phyloP scores from a whole-genome alignment of 768 basidiomycete species.

The Lentinus tigrinus region DNA sequence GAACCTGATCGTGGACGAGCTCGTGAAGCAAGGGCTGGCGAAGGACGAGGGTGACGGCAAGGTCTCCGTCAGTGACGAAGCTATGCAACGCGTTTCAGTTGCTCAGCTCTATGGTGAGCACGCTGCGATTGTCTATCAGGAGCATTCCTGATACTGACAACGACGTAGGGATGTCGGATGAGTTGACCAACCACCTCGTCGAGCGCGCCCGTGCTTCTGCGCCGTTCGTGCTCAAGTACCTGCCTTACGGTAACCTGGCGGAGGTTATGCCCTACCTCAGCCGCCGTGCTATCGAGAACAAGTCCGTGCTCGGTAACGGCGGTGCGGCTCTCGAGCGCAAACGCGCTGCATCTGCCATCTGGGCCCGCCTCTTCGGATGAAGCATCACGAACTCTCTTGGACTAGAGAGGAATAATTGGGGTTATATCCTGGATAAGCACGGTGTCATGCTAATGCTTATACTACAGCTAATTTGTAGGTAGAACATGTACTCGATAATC shows the following conservation, averaged over 20 bases:
- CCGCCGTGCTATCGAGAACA: constrained; percentile 91
- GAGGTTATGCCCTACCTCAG: constrained; percentile 90
- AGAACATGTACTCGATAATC: too few species aligned
- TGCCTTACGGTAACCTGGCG: constrained; percentile 71
- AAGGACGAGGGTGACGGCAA: constrained; percentile 18
- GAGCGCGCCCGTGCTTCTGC: constrained; percentile 45
- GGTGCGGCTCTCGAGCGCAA: constrained; percentile 64
- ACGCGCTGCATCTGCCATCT: constrained; percentile 53
- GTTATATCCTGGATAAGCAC: too few species aligned
- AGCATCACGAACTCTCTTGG: not conserved
- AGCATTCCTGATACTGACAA: not conserved
- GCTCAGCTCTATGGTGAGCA: constrained; percentile 80
- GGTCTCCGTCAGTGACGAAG: constrained; percentile 47
- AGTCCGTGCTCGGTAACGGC: constrained; percentile 78
- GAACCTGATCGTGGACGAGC: constrained; percentile 55
- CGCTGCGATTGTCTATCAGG: not conserved
- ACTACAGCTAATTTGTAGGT: too few species aligned
- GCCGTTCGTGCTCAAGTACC: constrained; percentile 81
- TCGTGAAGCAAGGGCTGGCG: constrained; percentile 59
- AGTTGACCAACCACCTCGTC: constrained; percentile 73
- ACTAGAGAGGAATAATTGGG: too few species aligned
- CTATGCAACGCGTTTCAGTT: constrained; percentile 65
- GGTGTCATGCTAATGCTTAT: too few species aligned
- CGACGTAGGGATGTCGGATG: constrained; percentile 78
- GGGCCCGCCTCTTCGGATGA: constrained; percentile 37